These are phyloP conservation scores for Pseudocercospora musae DNA, from an alignment of 2,329 filamentous ascomycete species.

Conservation along the genomic window DNA sequence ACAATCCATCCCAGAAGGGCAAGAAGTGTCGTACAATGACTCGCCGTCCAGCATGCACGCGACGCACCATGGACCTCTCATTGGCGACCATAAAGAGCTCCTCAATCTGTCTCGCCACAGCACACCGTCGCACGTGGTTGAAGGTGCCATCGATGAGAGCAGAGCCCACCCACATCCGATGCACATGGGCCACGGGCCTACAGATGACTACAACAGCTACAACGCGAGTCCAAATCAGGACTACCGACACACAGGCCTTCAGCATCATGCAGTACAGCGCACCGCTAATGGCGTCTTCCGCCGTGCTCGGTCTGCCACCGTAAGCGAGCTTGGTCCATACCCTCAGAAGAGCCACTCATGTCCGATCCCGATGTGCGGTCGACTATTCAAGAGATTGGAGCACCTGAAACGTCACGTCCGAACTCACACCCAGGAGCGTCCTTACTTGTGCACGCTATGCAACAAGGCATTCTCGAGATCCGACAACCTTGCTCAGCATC, in stretches of 20 bases:
- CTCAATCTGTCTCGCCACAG: constrained; percentile 82
- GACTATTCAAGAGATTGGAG: constrained; percentile 97
- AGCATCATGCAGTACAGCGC: constrained; percentile 58
- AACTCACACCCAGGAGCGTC: constrained; percentile 98
- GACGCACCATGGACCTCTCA: constrained; percentile 59
- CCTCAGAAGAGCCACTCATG: constrained; percentile 98
- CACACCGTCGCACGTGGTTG: constrained; percentile 83
- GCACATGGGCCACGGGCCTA: constrained; percentile 55
- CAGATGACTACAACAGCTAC: constrained; percentile 66
- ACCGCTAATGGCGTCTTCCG: constrained; percentile 72
- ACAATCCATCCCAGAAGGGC: constrained; percentile 49
- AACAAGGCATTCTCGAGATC: constrained; percentile 98
- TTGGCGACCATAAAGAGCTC: constrained; percentile 75
- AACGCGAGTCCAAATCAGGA: constrained; percentile 46
- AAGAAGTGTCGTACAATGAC: constrained; percentile 71
- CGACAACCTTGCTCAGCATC: constrained; percentile 95
- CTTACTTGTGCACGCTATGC: constrained; percentile 95
- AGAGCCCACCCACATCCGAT: constrained; percentile 53
- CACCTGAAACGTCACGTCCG: constrained; percentile 99
- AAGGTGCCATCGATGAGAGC: constrained; percentile 63
- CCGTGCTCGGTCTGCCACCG: constrained; percentile 87
- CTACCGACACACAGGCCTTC: constrained; percentile 45
- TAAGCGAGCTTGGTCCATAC: constrained; percentile 95
- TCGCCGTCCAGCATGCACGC: constrained; percentile 75
- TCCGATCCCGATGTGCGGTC: constrained; percentile 96